A percentile compares a stretch with the other conserved stretches of the same genome.
Evolutionary conservation across 371 early-diverging fungal species (phyloP).

Genomic region (Blyttiomyces sp.): DNA sequence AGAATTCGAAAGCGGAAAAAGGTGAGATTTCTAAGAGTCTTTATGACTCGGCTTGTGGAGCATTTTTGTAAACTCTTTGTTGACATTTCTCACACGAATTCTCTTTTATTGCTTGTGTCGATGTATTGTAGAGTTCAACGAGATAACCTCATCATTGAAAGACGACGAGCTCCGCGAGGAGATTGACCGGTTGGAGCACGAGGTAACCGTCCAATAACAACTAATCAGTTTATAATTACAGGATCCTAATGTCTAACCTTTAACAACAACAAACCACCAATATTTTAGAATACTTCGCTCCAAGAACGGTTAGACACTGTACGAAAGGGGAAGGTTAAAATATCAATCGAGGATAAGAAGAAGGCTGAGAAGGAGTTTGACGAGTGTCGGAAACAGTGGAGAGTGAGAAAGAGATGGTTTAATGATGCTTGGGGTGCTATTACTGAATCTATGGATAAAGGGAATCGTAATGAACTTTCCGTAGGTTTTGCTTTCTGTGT

Average conservation of each 20-base stretch:
- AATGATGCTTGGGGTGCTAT: slow-evolving; percentile 40
- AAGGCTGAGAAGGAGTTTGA: slow-evolving; percentile 21
- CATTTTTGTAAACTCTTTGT: background rate
- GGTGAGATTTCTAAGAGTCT: background rate
- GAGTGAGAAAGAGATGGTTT: slow-evolving; percentile 45
- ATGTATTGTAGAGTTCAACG: too few relatives aligned
- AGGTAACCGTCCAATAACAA: background rate
- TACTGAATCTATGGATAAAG: slow-evolving; percentile 44
- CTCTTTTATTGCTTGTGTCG: too few relatives aligned
- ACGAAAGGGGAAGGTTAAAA: slow-evolving; percentile 10
- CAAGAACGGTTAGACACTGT: slow-evolving; percentile 18
- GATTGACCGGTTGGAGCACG: too few relatives aligned
- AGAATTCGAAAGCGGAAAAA: background rate
- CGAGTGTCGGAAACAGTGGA: slow-evolving; percentile 42
- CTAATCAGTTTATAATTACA: background rate
- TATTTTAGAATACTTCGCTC: background rate
- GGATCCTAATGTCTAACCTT: background rate
- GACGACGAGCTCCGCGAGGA: too few relatives aligned
- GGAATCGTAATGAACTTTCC: too few relatives aligned
- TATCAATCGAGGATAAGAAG: slow-evolving; percentile 25
- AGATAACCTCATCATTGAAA: too few relatives aligned
- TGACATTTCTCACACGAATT: background rate
- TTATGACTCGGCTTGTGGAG: background rate
- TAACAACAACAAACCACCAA: background rate
- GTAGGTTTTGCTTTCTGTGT: too few relatives aligned